phyloP scores from a whole-genome alignment of 139 green algal species.

The Tetradesmus obliquus region DNA sequence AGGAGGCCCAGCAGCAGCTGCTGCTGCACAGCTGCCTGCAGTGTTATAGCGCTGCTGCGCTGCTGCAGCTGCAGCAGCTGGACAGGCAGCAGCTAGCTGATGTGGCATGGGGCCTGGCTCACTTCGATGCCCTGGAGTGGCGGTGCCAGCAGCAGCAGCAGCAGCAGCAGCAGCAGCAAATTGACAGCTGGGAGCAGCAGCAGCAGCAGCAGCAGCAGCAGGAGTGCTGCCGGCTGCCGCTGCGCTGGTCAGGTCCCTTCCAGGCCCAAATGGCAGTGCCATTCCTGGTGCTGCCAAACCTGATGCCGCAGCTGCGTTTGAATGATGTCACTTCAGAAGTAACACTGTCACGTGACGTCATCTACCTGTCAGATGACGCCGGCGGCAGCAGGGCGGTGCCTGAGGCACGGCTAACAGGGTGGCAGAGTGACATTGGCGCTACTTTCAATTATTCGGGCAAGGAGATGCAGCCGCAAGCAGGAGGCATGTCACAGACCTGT shows the following conservation, averaged over 20 bases:
- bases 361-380: conserved; percentile 51
- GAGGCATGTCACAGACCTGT: conserved; percentile 22
- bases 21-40: background rate
- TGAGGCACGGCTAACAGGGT: conserved; percentile 42
- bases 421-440: conserved; percentile 61
- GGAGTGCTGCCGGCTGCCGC: background rate
- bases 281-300: conserved; percentile 48
- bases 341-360: conserved; percentile 48
- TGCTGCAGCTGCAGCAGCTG: conserved; percentile 10
- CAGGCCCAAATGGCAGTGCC: conserved; percentile 44
- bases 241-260: conserved; percentile 11
- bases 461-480: conserved; percentile 50
- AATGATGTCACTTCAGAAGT: conserved; percentile 52
- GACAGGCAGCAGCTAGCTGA: conserved; percentile 54
- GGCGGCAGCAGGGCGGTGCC: conserved; percentile 41
- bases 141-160: conserved; percentile 35
- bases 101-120: conserved; percentile 45
- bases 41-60: background rate
- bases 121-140: conserved; percentile 28
- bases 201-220: conserved; percentile 24
- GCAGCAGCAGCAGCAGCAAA: background rate
- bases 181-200: background rate
- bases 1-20: background rate
- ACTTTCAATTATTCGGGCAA: conserved; percentile 64
- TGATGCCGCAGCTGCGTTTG: conserved; percentile 45